Conservation (phyloP, 2,329 filamentous ascomycete genomes). For the Sporothrix euskadiensis region DNA sequence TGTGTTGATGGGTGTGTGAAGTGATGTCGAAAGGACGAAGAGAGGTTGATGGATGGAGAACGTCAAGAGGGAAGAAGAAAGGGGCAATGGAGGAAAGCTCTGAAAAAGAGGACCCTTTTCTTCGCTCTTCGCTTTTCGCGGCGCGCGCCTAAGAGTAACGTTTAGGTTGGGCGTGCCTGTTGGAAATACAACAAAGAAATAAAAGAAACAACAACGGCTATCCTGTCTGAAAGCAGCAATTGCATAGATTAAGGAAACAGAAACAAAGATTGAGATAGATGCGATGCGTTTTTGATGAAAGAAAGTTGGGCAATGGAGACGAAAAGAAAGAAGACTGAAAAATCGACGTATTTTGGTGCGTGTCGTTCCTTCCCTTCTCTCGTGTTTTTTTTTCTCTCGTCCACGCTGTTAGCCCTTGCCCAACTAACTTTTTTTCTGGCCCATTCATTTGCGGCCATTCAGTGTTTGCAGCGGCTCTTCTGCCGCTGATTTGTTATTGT, state of each 20-base stretch:
- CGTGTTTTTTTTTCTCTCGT: slow-evolving; percentile 2
- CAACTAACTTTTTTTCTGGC: neutral
- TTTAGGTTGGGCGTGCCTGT: neutral
- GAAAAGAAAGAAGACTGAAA: neutral
- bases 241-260: neutral
- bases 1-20: slow-evolving; percentile 1
- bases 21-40: neutral
- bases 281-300: neutral
- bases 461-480: slow-evolving; percentile 13
- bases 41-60: neutral
- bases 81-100: slow-evolving; percentile 1
- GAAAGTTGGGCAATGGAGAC: neutral
- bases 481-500: slow-evolving; percentile 27
- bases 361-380: slow-evolving; percentile 12
- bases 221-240: slow-evolving; percentile 8
- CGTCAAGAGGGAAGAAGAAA: neutral
- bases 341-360: slow-evolving; percentile 3
- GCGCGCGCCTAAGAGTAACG: slow-evolving; percentile 13
- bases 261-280: neutral
- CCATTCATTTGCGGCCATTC: slow-evolving; percentile 12
- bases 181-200: slow-evolving; percentile 1
- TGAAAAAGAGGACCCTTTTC: slow-evolving; percentile 4
- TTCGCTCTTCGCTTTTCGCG: neutral
- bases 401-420: neutral
- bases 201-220: slow-evolving; percentile 11